phyloP scores from a whole-genome alignment of 2,329 filamentous ascomycete species.

The Apiospora koreana region DNA sequence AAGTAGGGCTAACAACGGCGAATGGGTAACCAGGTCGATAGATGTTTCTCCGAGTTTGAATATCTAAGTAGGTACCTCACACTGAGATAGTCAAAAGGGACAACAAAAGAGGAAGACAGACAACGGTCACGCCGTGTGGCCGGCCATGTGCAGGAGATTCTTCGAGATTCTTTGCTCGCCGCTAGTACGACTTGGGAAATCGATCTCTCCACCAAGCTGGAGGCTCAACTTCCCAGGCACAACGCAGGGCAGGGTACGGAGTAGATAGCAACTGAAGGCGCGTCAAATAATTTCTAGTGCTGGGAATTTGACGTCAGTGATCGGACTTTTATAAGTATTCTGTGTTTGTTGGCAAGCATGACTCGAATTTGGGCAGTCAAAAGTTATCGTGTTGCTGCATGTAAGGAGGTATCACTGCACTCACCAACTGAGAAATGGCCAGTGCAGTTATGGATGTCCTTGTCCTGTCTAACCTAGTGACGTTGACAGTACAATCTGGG shows the following conservation, averaged over 20 bases:
- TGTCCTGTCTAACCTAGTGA: neutral
- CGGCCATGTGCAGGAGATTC: neutral
- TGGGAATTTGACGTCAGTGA: conserved; percentile 1
- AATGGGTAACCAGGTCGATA: neutral
- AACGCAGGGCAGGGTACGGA: neutral
- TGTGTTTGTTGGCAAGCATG: neutral
- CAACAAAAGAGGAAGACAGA: neutral
- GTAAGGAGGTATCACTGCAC: neutral
- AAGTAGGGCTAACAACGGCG: neutral
- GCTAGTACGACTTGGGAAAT: neutral
- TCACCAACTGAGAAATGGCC: neutral
- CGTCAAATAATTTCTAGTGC: neutral
- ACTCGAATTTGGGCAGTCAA: neutral
- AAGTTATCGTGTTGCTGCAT: neutral
- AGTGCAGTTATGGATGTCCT: neutral
- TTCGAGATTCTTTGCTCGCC: neutral
- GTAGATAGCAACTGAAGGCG: neutral
- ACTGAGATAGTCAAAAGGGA: neutral
- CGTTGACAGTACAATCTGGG: neutral
- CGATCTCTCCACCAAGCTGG: neutral
- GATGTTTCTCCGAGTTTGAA: neutral
- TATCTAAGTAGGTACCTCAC: neutral
- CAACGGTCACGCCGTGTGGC: neutral
- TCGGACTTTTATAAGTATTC: neutral
- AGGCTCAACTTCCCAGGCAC: neutral